Conservation (phyloP, 2,329 filamentous ascomycete genomes). For the Penicillium olsonii region DNA sequence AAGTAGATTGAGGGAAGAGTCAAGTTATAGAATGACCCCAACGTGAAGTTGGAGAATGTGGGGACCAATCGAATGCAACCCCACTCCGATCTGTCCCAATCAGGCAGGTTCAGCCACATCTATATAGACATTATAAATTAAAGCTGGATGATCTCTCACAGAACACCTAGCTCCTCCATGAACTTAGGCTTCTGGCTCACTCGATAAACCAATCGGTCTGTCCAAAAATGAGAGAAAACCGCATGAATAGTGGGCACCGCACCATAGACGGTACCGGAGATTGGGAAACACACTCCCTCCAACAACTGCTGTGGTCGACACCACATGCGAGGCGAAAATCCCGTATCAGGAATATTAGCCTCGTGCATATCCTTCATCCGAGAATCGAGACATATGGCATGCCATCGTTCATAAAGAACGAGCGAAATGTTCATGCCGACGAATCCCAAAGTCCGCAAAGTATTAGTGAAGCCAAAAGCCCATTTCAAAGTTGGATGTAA, state of each 20-base stretch:
- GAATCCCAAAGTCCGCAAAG: conserved; percentile 63
- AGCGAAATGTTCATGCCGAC: conserved; percentile 65
- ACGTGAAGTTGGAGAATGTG: conserved; percentile 23
- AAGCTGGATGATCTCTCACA: too few relatives aligned
- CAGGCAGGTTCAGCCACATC: background rate
- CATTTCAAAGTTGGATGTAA: conserved; percentile 57
- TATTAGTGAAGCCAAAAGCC: conserved; percentile 62
- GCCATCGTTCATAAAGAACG: conserved; percentile 68
- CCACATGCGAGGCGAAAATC: conserved; percentile 62
- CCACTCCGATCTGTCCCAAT: background rate
- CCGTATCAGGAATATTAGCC: conserved; percentile 62
- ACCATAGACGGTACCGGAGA: conserved; percentile 69
- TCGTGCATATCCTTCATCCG: conserved; percentile 68
- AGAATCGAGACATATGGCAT: conserved; percentile 60
- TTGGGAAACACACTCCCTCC: conserved; percentile 66
- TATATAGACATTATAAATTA: background rate
- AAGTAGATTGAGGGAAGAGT: too few relatives aligned
- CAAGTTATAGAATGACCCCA: conserved; percentile 15
- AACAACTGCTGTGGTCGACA: conserved; percentile 59
- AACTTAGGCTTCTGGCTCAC: conserved; percentile 67
- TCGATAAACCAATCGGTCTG: conserved; percentile 67
- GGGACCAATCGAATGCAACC: conserved; percentile 4
- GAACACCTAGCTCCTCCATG: conserved; percentile 11
- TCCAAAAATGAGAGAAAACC: conserved; percentile 70
- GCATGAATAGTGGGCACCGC: conserved; percentile 69